Evolutionary conservation across 305 asterid genomes (phyloP).

Genomic region (Caryopteris hybrid): DNA sequence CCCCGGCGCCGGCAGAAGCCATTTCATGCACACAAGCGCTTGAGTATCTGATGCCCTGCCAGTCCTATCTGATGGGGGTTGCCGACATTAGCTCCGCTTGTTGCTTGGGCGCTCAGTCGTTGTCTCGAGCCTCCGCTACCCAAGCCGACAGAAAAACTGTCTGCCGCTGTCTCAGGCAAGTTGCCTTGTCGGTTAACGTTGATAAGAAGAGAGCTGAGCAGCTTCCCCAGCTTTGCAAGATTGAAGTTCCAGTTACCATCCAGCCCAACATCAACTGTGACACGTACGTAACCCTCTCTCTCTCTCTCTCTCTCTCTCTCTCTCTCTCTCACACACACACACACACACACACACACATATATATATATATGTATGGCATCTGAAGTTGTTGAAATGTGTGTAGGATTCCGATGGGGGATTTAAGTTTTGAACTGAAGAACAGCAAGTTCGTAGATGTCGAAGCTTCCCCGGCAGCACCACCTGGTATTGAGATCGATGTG

Average conservation of each 20-base stretch:
- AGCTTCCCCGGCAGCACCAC: neutral
- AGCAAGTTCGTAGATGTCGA: neutral
- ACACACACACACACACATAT: too few relatives aligned
- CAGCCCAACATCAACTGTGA: conserved; percentile 20
- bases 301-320: neutral
- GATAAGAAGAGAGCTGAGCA: conserved; percentile 13
- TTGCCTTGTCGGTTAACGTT: neutral
- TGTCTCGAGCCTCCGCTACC: neutral
- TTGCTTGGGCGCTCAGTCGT: conserved; percentile 17
- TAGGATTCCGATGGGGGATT: neutral
- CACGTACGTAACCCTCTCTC: neutral
- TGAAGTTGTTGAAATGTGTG: neutral
- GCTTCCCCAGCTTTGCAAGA: conserved; percentile 28
- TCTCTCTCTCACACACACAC: neutral
- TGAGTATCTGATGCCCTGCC: conserved; percentile 18
- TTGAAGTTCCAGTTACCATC: conserved; percentile 10
- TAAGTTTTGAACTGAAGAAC: neutral
- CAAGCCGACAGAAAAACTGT: neutral
- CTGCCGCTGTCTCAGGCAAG: conserved; percentile 24
- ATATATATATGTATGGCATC: neutral
- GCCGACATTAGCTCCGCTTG: conserved; percentile 16
- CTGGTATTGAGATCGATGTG: neutral
- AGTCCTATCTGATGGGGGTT: conserved; percentile 12
- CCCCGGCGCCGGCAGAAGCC: neutral
- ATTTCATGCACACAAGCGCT: conserved; percentile 15